phyloP scores from a whole-genome alignment of 2,329 filamentous ascomycete genomes.

The Xylaria sp. region DNA sequence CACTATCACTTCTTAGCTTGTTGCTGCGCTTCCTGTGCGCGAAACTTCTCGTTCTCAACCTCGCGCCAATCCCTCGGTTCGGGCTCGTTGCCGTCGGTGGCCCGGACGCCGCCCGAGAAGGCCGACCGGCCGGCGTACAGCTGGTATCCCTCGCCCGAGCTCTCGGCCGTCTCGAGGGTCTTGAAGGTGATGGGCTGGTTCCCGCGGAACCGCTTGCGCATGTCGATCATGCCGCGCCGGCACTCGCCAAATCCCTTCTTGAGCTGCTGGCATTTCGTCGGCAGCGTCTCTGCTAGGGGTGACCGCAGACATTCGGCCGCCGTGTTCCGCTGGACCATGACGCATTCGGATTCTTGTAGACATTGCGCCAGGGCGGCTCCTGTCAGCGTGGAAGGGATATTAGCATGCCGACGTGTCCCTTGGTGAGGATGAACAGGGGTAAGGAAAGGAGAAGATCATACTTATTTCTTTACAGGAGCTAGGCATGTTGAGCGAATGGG shows the following conservation, averaged over 20 bases:
- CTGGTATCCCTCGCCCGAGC: conserved; percentile 70
- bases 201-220: conserved; percentile 97
- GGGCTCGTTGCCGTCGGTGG: conserved; percentile 75
- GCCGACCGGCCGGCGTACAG: conserved; percentile 83
- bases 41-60: conserved; percentile 71
- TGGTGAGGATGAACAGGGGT: conserved; percentile 6
- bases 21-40: conserved; percentile 50
- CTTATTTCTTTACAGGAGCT: conserved; percentile 97
- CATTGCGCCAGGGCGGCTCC: conserved; percentile 93
- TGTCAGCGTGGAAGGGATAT: conserved; percentile 54
- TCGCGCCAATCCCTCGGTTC: conserved; percentile 71
- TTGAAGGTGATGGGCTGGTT: conserved; percentile 84
- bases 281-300: conserved; percentile 83
- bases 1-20: conserved; percentile 44
- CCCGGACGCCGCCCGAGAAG: conserved; percentile 71
- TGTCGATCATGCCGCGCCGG: conserved; percentile 96
- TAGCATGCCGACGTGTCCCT: conserved; percentile 2
- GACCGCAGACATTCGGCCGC: conserved; percentile 88
- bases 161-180: conserved; percentile 70
- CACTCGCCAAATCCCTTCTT: conserved; percentile 94
- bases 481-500: conserved; percentile 71
- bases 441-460: conserved; percentile 60
- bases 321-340: conserved; percentile 89
- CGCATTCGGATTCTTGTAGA: conserved; percentile 95
- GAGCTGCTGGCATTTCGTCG: conserved; percentile 89